Evolutionary conservation across 1,139 yeast species (phyloP).

Genomic region (Insectozyma bohioensis): DNA sequence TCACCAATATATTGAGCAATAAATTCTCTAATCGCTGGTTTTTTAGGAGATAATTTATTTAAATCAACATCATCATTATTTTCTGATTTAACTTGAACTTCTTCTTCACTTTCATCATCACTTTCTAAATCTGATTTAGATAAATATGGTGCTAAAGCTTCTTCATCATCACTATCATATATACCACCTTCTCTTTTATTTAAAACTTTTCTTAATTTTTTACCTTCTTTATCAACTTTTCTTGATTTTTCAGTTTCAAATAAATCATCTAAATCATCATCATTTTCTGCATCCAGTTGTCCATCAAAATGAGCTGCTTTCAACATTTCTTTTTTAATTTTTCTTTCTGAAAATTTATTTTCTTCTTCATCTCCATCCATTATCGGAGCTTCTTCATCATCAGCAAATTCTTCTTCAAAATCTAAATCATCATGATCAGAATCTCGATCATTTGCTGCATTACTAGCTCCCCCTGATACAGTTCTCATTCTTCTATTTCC

Average conservation of each 20-base stretch:
- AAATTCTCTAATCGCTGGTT: conserved; percentile 34
- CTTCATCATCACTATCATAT: conserved; percentile 86
- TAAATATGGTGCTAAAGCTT: conserved; percentile 68
- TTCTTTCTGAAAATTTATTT: conserved; percentile 82
- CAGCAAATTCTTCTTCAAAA: conserved; percentile 96
- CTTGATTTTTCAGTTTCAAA: conserved; percentile 62
- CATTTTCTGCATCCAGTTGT: conserved; percentile 56
- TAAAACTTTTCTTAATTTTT: conserved; percentile 77
- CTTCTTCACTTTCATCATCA: conserved; percentile 46
- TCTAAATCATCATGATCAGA: conserved; percentile 92
- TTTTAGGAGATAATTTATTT: conserved; percentile 12
- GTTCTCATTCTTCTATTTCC: conserved; percentile 38
- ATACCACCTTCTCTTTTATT: conserved; percentile 87
- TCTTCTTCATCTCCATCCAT: conserved; percentile 97
- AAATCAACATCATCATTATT: conserved; percentile 25
- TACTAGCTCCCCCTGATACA: conserved; percentile 48
- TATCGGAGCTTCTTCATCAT: conserved; percentile 97
- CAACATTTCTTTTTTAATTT: conserved; percentile 88
- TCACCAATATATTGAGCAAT: conserved; percentile 53
- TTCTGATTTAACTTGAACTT: conserved; percentile 44
- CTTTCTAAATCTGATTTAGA: conserved; percentile 71
- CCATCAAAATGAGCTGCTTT: conserved; percentile 76
- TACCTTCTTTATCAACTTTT: conserved; percentile 90
- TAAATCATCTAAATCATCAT: conserved; percentile 61
- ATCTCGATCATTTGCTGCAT: conserved; percentile 52